Base-by-base conservation (phyloP, 2,329 filamentous ascomycete genomes). In the Curvularia eragrostidis region DNA sequence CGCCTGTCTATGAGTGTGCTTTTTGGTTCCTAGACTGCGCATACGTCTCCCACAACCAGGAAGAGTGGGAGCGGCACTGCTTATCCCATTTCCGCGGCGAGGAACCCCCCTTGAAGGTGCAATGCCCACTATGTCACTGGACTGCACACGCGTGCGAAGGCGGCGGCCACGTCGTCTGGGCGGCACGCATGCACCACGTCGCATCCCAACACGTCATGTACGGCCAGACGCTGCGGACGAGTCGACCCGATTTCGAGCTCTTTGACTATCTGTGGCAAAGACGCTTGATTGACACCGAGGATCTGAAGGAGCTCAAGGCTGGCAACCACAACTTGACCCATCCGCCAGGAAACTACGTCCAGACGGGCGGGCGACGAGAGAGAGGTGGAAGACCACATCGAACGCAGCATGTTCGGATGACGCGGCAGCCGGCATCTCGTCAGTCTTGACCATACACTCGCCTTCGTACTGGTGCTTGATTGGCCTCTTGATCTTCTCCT, bases 1-100 rank as follows among this genome's bases (percentile, higher is more conserved):
- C 38, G 5, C 66, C 71, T 5, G 34, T 64, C 1, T 74, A 66
- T 49, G 71, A 75, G 44, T 77, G 74, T 52, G 62, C 65, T 2
- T 76, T 77, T 56, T 69, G 67, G 70, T 77, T 75, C 60, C 62
- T 77, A 7, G 62, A 56, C 51, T 77, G 74, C 61, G 18, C 13
- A 5, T 70, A 69, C 63, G 44, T 67, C 26, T 67, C 65, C 1
- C 18, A 24, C 36, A 52, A 66, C 58, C 26, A 46, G 24, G 62
- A 68, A 2, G 67, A 74, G 18, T 77, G 74, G 74, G 50, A 60
- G 15, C 64, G 49, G 3, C 74, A 77, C 61, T 74, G 71, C 56
- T 52, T 70, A 3, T 54, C 56, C n/a, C 74, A 77, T 59, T 75
- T 75, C 56, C 65, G 65, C n/a, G 69, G 70, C 51, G 62, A 74